Conservation (phyloP, 805 yeast species). For the Zygoascus ofunaensis region DNA sequence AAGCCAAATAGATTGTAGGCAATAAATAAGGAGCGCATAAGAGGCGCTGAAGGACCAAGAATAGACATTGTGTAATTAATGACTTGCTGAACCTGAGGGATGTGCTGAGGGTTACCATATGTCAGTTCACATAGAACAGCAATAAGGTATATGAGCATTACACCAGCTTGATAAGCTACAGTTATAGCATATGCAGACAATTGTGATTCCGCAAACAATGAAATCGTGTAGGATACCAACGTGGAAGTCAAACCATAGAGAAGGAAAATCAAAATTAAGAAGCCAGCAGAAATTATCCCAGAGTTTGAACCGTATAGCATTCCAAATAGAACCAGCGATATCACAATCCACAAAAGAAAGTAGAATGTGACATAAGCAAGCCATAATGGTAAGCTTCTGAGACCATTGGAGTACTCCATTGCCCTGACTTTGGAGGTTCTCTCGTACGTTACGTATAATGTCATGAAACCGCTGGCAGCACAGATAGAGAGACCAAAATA, state of each 20-base stretch:
- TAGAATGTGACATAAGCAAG: conserved; percentile 25
- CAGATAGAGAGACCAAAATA: conserved; percentile 30
- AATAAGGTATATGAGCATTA: conserved; percentile 26
- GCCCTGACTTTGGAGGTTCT: conserved; percentile 28
- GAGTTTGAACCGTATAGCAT: conserved; percentile 22
- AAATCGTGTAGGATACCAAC: conserved; percentile 24
- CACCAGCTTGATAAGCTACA: conserved; percentile 27
- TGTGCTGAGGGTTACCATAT: conserved; percentile 23
- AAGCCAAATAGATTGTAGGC: conserved; percentile 28
- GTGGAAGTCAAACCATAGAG: conserved; percentile 26
- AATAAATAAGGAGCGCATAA: conserved; percentile 25
- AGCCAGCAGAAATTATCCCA: conserved; percentile 24
- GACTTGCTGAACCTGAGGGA: conserved; percentile 18
- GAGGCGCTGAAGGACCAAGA: conserved; percentile 24
- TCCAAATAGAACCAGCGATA: conserved; percentile 21
- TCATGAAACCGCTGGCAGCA: conserved; percentile 29
- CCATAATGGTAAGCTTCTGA: conserved; percentile 28
- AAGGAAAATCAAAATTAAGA: conserved; percentile 25
- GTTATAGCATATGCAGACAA: conserved; percentile 33
- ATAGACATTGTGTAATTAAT: conserved; percentile 26
- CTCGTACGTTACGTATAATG: conserved; percentile 30
- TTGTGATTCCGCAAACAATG: conserved; percentile 27
- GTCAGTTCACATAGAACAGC: conserved; percentile 25
- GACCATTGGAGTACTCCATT: conserved; percentile 32
- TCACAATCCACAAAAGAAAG: conserved; percentile 18